Base-by-base conservation (phyloP, 1,139 yeast species). In the Taphrina populina region DNA sequence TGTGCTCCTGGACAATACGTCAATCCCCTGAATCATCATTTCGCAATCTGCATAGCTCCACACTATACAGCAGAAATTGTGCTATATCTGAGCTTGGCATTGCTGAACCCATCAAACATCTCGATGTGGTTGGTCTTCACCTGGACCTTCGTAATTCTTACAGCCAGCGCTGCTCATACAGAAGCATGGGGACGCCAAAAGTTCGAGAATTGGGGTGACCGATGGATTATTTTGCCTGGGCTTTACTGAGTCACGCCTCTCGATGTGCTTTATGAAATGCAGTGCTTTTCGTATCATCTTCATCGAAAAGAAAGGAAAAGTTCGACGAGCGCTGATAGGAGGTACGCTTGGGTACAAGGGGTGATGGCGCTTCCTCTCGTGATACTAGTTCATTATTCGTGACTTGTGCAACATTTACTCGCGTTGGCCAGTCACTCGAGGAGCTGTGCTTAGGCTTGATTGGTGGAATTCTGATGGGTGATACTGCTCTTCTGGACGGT, bases 51-150 rank as follows among this genome's bases (percentile, higher is more conserved):
- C 1, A 76, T 84, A 10, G 83, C 88, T 64, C 90, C 96, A 0
- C 96, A 90, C 67, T 90, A 88, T 64, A 72, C 83, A 15, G 85
- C 84, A 63, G 97, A 90, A 66, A 71, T 86, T 1, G 57, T 78
- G 26, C 77, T 88, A 17, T 90, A 90, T 64, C 45, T 73, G 0
- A 65, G 79, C 0, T 64, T 78, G 0, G 61, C 63, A 4, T 26
- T 52, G 24, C 57, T 36, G 10, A 43, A 52, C 17, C 10, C 34
- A 13, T 29, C 26, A 15, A 51, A 51, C 29, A 11, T 44, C 30
- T 29, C 52, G 1, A 34, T 56, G 19, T 40, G 55, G 55, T 24
- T 49, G 10, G 52, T 51, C 33, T 27, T 32, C 10, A n/a, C 35
- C 13, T 56, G 58, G 58, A 49, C 52, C 13, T 17, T 34, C 15